Evolutionary conservation across 2,329 filamentous ascomycete species (phyloP), one percentile per base, ranked within the genome.

Genomic region (Ophiostoma populinum): DNA sequence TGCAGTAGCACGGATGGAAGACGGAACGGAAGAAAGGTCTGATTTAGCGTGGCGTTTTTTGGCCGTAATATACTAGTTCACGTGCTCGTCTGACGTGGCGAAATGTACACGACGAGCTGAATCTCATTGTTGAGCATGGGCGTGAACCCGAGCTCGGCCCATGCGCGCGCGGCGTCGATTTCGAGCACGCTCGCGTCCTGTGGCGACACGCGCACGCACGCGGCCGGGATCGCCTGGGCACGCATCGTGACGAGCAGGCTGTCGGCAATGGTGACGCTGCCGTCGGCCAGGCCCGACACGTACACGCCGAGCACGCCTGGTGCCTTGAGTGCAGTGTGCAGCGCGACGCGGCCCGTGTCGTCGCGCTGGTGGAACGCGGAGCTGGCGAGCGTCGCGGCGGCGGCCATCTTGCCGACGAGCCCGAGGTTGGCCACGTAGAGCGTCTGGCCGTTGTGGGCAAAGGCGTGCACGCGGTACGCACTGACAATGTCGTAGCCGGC

Each of bases 371-470:
- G 51, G 22, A 65, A 65, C 19, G 67, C 62, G n/a, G 61, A 75
- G 24, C 61, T 63, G 1, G 77, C 59, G 7, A 93, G 65, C 0
- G 83, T 85, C 1, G 82, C 85, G 1, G 77, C 73, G 1, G 85
- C 87, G 0, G 83, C 83, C 80, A 95, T 92, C 54, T 94, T 93
- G 2, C 70, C 79, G 4, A 92, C 44, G 2, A 95, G 59, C 1
- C 87, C 87, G 1, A 95, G 54, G 13, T 78, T 74, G 1, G 81
- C 74, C 2, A 86, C 61, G 28, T 56, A 57, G 42, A 87, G 73
- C 0, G 58, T 53, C 1, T 62, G 17, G 2, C 8, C 16, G 13
- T 9, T 8, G 8, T 4, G 15, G 28, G 24, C 6, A 20, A 87
- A 74, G 0, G 60, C 53, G 1, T 63, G 61, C 2, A 85, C 53